A percentile compares a stretch with the other conserved stretches of the same genome.
phyloP scores from a whole-genome alignment of 2,329 filamentous ascomycete genomes.

The Orbilia brochopaga region DNA sequence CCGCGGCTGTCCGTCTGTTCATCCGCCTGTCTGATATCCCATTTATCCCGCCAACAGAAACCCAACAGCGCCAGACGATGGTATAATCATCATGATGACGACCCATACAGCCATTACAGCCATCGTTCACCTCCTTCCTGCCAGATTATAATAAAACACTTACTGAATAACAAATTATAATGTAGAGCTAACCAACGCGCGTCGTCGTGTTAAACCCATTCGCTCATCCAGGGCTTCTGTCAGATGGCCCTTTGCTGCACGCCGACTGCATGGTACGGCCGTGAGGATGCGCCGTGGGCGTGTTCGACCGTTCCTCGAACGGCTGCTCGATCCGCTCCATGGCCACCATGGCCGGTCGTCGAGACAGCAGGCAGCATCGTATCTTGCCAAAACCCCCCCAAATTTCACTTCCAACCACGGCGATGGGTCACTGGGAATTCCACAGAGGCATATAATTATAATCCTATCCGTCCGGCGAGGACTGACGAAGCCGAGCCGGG shows the following conservation, averaged over 20 bases:
- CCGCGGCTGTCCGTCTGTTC: background rate
- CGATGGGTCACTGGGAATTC: background rate
- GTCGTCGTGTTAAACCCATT: constrained; percentile 13
- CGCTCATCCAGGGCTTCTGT: constrained; percentile 32
- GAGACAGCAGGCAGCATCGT: background rate
- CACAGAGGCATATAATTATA: constrained; percentile 2
- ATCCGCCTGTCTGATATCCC: background rate
- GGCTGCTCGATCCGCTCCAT: constrained; percentile 50
- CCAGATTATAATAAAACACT: background rate
- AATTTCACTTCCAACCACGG: background rate
- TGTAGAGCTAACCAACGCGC: background rate
- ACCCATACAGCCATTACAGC: too few relatives aligned
- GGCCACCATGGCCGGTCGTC: constrained; percentile 44
- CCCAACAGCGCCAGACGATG: background rate
- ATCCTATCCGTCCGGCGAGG: background rate
- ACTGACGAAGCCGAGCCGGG: background rate
- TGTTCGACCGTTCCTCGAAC: constrained; percentile 26
- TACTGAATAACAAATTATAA: background rate
- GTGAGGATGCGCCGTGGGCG: constrained; percentile 44
- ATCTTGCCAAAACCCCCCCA: background rate
- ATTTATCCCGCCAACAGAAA: constrained; percentile 3
- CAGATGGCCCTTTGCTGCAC: constrained; percentile 21
- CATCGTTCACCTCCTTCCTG: background rate
- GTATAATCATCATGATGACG: background rate
- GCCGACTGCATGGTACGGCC: constrained; percentile 18